Evolutionary conservation across 768 basidiomycete genomes (phyloP).

Genomic region (Termitomyces titanicus): DNA sequence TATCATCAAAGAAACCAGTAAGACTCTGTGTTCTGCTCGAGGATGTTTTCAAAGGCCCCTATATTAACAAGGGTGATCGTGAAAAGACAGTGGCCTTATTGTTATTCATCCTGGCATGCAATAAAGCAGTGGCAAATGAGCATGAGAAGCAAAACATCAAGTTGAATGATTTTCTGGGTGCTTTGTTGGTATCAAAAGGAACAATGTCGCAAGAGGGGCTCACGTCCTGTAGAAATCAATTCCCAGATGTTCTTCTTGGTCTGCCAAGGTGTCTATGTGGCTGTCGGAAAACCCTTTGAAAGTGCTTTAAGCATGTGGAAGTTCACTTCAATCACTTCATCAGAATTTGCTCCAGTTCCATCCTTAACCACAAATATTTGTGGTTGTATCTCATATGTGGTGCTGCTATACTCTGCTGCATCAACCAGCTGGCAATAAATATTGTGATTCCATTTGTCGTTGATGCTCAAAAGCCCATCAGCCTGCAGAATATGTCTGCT

Average conservation of each 20-base stretch:
- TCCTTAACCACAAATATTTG: not conserved
- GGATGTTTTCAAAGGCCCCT: no score
- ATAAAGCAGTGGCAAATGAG: not conserved
- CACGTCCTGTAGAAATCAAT: not conserved
- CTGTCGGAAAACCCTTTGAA: not conserved
- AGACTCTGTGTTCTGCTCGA: no score
- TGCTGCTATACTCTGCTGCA: not conserved
- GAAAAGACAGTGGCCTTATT: no score
- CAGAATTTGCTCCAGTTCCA: no score
- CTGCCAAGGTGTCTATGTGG: not conserved
- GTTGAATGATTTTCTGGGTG: not conserved
- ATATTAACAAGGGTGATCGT: no score
- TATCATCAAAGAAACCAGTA: no score
- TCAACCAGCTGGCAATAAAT: not conserved
- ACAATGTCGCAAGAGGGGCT: no score
- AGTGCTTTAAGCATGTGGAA: not conserved
- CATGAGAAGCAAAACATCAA: not conserved
- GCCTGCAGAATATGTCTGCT: no score
- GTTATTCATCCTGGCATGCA: no score
- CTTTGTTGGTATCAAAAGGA: not conserved
- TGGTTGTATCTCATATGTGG: not conserved
- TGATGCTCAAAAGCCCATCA: no score
- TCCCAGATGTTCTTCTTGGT: not conserved
- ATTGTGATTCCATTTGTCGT: not conserved
- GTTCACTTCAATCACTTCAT: no score